These are phyloP conservation scores for Sporodiniella umbellata DNA, from an alignment of 371 early-diverging fungal genomes.

Conservation along the genomic window DNA sequence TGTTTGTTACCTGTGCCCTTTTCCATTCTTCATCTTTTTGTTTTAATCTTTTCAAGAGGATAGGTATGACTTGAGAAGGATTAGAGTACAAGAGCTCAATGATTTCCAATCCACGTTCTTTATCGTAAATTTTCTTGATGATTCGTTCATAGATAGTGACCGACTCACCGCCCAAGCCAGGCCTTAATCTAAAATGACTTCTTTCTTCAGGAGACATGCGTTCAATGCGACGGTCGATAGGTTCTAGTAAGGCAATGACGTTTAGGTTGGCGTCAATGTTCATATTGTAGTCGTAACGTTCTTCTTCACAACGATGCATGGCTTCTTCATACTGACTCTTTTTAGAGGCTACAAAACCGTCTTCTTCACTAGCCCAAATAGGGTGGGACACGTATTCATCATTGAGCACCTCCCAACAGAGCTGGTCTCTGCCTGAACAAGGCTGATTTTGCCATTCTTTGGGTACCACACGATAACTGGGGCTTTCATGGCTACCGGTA, in stretches of 20 bases:
- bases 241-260: conserved; percentile 85
- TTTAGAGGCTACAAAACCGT: conserved; percentile 88
- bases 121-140: conserved; percentile 87
- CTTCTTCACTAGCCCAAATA: conserved; percentile 94
- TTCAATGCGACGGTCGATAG: conserved; percentile 70
- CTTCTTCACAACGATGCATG: conserved; percentile 96
- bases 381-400: conserved; percentile 95
- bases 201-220: conserved; percentile 79
- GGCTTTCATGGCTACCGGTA: conserved; percentile 42
- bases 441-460: conserved; percentile 53
- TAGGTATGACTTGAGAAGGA: conserved; percentile 90
- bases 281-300: conserved; percentile 92
- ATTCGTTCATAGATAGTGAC: conserved; percentile 80
- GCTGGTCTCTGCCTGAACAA: conserved; percentile 88
- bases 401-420: conserved; percentile 93
- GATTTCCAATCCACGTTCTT: conserved; percentile 79
- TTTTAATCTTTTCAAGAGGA: conserved; percentile 91
- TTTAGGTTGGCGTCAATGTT: conserved; percentile 90
- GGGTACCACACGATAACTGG: conserved; percentile 76
- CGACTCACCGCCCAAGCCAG: conserved; percentile 77
- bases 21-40: conserved; percentile 97
- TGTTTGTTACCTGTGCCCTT: conserved; percentile 16
- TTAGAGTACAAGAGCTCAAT: conserved; percentile 87
- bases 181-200: conserved; percentile 61
- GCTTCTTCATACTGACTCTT: conserved; percentile 96